A percentile compares a stretch with the other conserved stretches of the same genome.
These are phyloP conservation scores for Boletus huronensis DNA, from an alignment of 768 basidiomycete species.

Conservation along the genomic window DNA sequence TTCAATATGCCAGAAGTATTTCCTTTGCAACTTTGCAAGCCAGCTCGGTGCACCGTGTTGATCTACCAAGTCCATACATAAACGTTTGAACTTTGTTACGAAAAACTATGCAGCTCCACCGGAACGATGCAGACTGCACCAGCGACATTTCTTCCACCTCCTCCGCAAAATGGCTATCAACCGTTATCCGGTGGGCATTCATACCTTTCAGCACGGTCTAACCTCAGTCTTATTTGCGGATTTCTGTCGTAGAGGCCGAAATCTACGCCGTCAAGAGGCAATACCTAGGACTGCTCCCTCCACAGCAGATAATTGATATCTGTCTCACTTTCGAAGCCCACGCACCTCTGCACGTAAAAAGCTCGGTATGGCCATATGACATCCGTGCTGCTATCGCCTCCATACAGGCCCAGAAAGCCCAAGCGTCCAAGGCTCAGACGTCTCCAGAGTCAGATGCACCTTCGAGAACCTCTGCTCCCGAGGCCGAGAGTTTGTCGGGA, in stretches of 20 bases:
- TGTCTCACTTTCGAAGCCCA: conserved; percentile 70
- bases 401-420: conserved; percentile 35
- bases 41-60: background rate
- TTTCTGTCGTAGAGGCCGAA: conserved; percentile 39
- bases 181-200: conserved; percentile 35
- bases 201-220: conserved; percentile 20
- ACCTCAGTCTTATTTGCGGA: conserved; percentile 21
- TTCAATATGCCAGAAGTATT: background rate
- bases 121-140: conserved; percentile 58
- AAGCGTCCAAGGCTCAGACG: conserved; percentile 20
- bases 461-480: conserved; percentile 11
- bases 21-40: conserved; percentile 10
- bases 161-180: conserved; percentile 35
- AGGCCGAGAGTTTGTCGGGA: conserved; percentile 11
- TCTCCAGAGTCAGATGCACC: conserved; percentile 11
- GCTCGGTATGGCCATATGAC: conserved; percentile 70
- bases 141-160: conserved; percentile 36
- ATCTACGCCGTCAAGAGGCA: conserved; percentile 62
- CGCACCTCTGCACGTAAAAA: conserved; percentile 60
- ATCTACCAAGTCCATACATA: conserved; percentile 24
- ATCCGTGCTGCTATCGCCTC: conserved; percentile 60
- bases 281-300: conserved; percentile 65
- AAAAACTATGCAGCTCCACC: conserved; percentile 69
- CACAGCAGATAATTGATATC: conserved; percentile 74
- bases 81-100: conserved; percentile 68